A percentile compares a stretch with the other conserved stretches of the same genome.
These are phyloP conservation scores for Arthromyces matolae DNA, from an alignment of 768 basidiomycete genomes.

Conservation along the genomic window DNA sequence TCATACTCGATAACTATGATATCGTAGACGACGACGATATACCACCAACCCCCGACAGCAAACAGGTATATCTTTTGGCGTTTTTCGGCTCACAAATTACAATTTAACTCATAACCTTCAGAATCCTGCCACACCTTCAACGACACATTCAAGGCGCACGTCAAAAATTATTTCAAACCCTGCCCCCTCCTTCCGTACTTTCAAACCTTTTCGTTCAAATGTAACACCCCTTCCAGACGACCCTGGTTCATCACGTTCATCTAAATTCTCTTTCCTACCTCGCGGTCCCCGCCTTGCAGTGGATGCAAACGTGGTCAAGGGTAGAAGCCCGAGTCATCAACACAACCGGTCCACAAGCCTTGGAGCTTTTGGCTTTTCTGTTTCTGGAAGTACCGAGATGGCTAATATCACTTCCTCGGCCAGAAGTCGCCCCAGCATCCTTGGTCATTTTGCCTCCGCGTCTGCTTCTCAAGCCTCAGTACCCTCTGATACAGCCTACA, in stretches of 20 bases:
- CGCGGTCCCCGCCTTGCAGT: constrained; percentile 32
- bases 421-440: constrained; percentile 62
- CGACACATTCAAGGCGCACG: constrained; percentile 30
- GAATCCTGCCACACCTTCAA: constrained; percentile 32
- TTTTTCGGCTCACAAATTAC: constrained; percentile 1
- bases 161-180: constrained; percentile 34
- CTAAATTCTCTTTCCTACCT: constrained; percentile 45
- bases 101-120: constrained; percentile 15
- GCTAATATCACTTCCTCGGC: constrained; percentile 26
- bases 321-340: constrained; percentile 25
- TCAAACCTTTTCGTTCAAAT: constrained; percentile 42
- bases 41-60: constrained; percentile 25
- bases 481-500: constrained; percentile 37
- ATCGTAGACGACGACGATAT: constrained; percentile 50
- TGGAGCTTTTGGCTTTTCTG: constrained; percentile 33
- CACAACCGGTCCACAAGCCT: constrained; percentile 51
- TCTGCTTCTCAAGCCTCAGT: constrained; percentile 41
- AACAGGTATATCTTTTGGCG: constrained; percentile 13
- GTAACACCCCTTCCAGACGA: constrained; percentile 27
- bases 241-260: constrained; percentile 32
- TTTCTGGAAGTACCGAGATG: constrained; percentile 9
- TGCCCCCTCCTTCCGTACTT: constrained; percentile 38
- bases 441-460: constrained; percentile 57
- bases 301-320: constrained; percentile 22
- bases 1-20: constrained; percentile 43